Percentiles rank a stretch among this genome's conserved stretches.
phyloP scores from a whole-genome alignment of 2,329 filamentous ascomycete species.

The Penicillium sp. region DNA sequence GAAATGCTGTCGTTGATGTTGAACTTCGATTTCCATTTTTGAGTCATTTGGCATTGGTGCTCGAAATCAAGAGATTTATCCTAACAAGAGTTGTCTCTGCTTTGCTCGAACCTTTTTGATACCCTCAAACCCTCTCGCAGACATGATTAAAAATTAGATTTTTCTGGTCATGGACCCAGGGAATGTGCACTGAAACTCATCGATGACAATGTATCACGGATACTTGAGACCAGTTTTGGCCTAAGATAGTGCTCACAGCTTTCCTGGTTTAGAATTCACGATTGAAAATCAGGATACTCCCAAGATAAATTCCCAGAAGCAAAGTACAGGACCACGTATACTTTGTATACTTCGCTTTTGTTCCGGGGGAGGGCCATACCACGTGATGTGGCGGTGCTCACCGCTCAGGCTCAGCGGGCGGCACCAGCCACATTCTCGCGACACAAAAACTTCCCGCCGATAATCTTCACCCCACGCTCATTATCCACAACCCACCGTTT shows the following conservation, averaged over 20 bases:
- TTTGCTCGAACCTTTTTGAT: background rate
- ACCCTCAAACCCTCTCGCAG: background rate
- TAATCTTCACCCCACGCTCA: slow-evolving; percentile 31
- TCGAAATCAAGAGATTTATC: background rate
- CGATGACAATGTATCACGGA: background rate
- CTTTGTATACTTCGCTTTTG: background rate
- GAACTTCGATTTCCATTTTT: background rate
- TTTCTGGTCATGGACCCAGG: background rate
- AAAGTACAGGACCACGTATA: background rate
- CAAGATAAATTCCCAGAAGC: background rate
- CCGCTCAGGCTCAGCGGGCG: background rate
- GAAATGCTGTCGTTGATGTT: background rate
- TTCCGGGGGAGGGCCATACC: background rate
- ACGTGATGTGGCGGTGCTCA: slow-evolving; percentile 25
- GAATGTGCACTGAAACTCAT: background rate
- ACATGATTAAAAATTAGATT: background rate
- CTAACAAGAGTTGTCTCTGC: background rate
- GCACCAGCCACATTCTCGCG: slow-evolving; percentile 33
- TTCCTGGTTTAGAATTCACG: no score
- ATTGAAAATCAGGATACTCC: no score
- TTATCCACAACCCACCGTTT: slow-evolving; percentile 19
- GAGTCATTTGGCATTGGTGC: background rate
- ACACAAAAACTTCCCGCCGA: slow-evolving; percentile 35
- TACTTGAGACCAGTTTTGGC: background rate
- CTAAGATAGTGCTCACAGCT: background rate